A percentile compares a stretch with the other conserved stretches of the same genome.
Evolutionary conservation across 2,329 filamentous ascomycete genomes (phyloP).

Genomic region (Aspergillus cejpii): DNA sequence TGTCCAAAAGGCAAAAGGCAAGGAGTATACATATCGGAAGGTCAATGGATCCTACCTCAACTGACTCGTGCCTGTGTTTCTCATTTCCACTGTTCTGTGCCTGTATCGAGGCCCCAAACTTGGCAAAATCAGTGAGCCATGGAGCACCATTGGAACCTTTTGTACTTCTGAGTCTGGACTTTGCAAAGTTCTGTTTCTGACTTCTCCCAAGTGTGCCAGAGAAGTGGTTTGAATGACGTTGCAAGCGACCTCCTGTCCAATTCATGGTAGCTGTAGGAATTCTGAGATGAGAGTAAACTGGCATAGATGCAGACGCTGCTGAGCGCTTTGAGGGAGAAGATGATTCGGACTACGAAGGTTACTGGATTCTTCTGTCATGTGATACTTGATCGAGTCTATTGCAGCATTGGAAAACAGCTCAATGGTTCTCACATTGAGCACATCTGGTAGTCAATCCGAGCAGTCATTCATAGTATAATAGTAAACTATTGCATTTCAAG

Average conservation of each 20-base stretch:
- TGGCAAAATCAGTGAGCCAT: neutral
- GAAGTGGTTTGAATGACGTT: constrained; percentile 34
- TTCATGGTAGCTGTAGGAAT: constrained; percentile 30
- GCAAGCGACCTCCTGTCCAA: constrained; percentile 41
- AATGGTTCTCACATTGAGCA: too few relatives aligned
- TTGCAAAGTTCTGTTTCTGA: constrained; percentile 33
- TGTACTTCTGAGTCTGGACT: constrained; percentile 19
- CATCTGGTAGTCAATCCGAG: too few relatives aligned
- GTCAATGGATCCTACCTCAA: neutral
- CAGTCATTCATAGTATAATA: too few relatives aligned
- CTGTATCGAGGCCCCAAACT: neutral
- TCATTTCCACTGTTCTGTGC: neutral
- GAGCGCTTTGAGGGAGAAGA: neutral
- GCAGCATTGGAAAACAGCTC: too few relatives aligned
- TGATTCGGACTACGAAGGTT: too few relatives aligned
- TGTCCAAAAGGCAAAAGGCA: too few relatives aligned
- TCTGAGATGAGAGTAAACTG: neutral
- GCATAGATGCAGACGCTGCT: neutral
- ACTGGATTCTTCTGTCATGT: too few relatives aligned
- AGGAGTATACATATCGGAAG: too few relatives aligned
- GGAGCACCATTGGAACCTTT: constrained; percentile 6
- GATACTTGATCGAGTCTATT: too few relatives aligned
- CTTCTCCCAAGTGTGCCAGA: constrained; percentile 20
- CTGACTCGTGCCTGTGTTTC: neutral
- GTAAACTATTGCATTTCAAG: too few relatives aligned